phyloP scores from a whole-genome alignment of 2,329 filamentous ascomycete species.

The Coniochaeta pulveracea region DNA sequence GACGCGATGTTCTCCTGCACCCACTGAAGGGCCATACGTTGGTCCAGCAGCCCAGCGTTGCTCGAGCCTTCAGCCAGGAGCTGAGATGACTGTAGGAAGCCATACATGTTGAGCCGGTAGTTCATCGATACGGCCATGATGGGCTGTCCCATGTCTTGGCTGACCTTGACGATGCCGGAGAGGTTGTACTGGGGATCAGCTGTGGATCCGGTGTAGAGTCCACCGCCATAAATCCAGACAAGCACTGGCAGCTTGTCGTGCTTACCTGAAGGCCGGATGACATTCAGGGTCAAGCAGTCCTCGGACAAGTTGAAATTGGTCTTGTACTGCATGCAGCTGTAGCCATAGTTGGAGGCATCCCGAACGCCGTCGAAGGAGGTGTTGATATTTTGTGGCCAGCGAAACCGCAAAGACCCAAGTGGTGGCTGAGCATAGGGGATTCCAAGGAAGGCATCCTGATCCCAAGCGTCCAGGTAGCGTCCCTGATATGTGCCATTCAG shows the following conservation, averaged over 20 bases:
- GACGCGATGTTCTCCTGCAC: slow-evolving; percentile 22
- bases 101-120: slow-evolving; percentile 21
- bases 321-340: slow-evolving; percentile 34
- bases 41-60: slow-evolving; percentile 29
- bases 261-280: slow-evolving; percentile 21
- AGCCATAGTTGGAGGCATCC: slow-evolving; percentile 28
- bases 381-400: slow-evolving; percentile 24
- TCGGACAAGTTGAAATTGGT: slow-evolving; percentile 19
- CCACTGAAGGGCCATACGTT: slow-evolving; percentile 27
- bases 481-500: slow-evolving; percentile 23
- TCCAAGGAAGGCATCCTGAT: slow-evolving; percentile 28
- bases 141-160: slow-evolving; percentile 34
- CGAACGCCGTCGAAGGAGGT: slow-evolving; percentile 24
- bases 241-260: slow-evolving; percentile 24
- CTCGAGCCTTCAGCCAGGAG: slow-evolving; percentile 22
- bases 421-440: slow-evolving; percentile 28
- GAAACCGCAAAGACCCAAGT: slow-evolving; percentile 22
- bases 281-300: slow-evolving; percentile 25
- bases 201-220: slow-evolving; percentile 25
- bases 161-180: slow-evolving; percentile 31
- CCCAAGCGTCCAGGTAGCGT: slow-evolving; percentile 18
- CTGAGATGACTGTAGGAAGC: slow-evolving; percentile 19
- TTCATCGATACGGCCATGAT: slow-evolving; percentile 30
- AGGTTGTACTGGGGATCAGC: slow-evolving; percentile 25
- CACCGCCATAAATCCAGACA: slow-evolving; percentile 34